Base-by-base conservation (phyloP, 768 basidiomycete genomes). In the Russula olivacea region DNA sequence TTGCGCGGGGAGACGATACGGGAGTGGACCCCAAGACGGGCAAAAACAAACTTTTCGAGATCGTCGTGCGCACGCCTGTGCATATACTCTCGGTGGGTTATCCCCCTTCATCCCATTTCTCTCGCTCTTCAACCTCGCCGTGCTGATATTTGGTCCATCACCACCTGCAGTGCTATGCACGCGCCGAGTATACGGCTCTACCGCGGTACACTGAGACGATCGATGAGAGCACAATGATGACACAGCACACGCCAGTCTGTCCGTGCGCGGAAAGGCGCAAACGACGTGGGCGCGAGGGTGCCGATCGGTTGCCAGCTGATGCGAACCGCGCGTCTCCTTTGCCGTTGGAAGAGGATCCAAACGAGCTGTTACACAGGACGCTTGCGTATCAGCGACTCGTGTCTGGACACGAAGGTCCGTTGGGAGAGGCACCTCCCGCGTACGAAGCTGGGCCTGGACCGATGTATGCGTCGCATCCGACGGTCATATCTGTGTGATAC, bases 381-480 rank as follows among this genome's bases (percentile, higher is more conserved):
- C 40, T 68, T 28, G 58, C 43, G 50, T 93, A 89, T 69, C 93
- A 93, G 71, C 80, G 87, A 28, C 80, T 97, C 21, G 80, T 97
- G 43, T 82, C 88, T 12, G 94, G 95, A 25, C 85, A 87, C 72
- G 89, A 89, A 72, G 88, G 81, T 52, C 87, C 89, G 69, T 77
- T 79, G 17, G 94, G 94, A 8, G 93, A 97, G 72, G 81, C 82
- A 9, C 94, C 95, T 0, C 95, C 95, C 4, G 77, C 83, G n/a
- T 93, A 94, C 71, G 76, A 76, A 43, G 71, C 64, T 15, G 61
- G 30, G 4, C 58, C 58, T 55, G 59, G 21, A 1, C 63, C 58
- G 49, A 17, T 14, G 19, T 21, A 40, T 25, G n/a, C 34, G 11
- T 50, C 50, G 23, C 54, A 21, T 41, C 9, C 55, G 21, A 7